These are phyloP conservation scores for Penicillium italicum DNA, from an alignment of 2,329 filamentous ascomycete species.

Conservation along the genomic window DNA sequence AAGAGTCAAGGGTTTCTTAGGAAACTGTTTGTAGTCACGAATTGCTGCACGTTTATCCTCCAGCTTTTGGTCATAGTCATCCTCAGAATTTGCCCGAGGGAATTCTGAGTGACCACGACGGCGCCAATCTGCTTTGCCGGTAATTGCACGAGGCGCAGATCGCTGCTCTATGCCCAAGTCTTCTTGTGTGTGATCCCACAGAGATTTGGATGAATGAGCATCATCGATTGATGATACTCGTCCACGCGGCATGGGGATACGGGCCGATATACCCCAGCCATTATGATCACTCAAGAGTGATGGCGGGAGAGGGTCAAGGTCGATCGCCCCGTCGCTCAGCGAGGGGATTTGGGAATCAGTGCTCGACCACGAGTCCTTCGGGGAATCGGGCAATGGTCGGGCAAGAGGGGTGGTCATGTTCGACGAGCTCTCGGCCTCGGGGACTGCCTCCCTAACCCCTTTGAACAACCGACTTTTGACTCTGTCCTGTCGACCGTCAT, in stretches of 20 bases:
- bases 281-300: slow-evolving; percentile 42
- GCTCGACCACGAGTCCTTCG: slow-evolving; percentile 10
- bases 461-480: slow-evolving; percentile 45
- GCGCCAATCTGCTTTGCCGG: slow-evolving; percentile 39
- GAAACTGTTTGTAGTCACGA: slow-evolving; percentile 48
- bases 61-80: slow-evolving; percentile 39
- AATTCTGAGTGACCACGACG: slow-evolving; percentile 25
- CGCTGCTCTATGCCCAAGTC: slow-evolving; percentile 33
- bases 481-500: slow-evolving; percentile 36
- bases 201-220: slow-evolving; percentile 20
- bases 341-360: slow-evolving; percentile 33
- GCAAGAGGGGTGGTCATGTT: slow-evolving; percentile 56
- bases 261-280: slow-evolving; percentile 30
- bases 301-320: slow-evolving; percentile 43
- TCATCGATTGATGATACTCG: slow-evolving; percentile 28
- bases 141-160: slow-evolving; percentile 42
- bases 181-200: slow-evolving; percentile 21
- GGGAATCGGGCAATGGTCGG: slow-evolving; percentile 39
- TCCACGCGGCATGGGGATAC: slow-evolving; percentile 20
- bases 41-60: slow-evolving; percentile 45
- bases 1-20: slow-evolving; percentile 50
- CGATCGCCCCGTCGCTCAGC: slow-evolving; percentile 34
- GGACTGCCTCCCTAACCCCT: slow-evolving; percentile 39
- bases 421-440: slow-evolving; percentile 50
- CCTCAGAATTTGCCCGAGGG: slow-evolving; percentile 29